Evolutionary conservation across 2,329 filamentous ascomycete genomes (phyloP).

Genomic region (Paramyrothecium sp.): DNA sequence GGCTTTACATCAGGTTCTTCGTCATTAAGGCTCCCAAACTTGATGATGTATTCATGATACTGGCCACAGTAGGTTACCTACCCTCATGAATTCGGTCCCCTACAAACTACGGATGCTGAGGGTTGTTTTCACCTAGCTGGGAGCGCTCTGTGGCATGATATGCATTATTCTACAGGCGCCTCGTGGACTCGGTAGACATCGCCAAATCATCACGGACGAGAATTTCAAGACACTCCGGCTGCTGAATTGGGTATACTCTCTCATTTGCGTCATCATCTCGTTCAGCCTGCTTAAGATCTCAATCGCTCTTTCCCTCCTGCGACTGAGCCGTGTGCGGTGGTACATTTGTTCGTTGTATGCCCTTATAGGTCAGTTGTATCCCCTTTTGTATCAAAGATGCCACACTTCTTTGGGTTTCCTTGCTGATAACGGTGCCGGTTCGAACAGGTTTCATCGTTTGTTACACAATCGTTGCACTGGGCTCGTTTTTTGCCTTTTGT

Average conservation of each 20-base stretch:
- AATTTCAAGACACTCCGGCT: conserved; percentile 1
- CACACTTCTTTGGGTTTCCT: background rate
- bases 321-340: conserved; percentile 19
- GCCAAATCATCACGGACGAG: conserved; percentile 1
- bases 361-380: conserved; percentile 3
- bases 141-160: conserved; percentile 4
- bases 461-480: background rate
- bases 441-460: background rate
- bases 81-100: background rate
- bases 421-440: background rate
- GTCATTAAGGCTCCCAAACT: conserved; percentile 20
- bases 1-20: conserved; percentile 15
- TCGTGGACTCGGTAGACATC: conserved; percentile 1
- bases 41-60: conserved; percentile 26
- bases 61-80: conserved; percentile 17
- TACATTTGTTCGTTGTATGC: conserved; percentile 20
- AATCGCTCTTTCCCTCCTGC: conserved; percentile 17
- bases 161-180: conserved; percentile 1
- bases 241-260: conserved; percentile 37
- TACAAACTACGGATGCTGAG: background rate
- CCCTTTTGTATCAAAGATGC: background rate
- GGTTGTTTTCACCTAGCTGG: background rate
- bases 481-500: background rate
- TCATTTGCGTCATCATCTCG: conserved; percentile 35
- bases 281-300: conserved; percentile 18